Conservation (phyloP, 768 basidiomycete genomes). For the Podaxis sp. region DNA sequence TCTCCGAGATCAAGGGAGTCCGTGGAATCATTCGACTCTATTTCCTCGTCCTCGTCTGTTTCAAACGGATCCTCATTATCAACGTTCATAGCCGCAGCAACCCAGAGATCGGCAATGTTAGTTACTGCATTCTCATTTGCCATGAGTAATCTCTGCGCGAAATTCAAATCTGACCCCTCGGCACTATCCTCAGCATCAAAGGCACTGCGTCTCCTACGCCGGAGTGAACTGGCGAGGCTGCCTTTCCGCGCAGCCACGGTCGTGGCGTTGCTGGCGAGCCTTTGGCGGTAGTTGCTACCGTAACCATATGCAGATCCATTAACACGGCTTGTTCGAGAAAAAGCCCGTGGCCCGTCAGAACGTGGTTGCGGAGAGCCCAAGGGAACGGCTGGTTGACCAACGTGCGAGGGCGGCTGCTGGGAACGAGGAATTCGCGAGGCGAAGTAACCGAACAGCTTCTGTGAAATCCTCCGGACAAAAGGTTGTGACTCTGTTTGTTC, state of each 20-base stretch:
- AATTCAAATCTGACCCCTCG: conserved; percentile 62
- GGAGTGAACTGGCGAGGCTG: conserved; percentile 53
- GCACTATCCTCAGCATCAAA: conserved; percentile 38
- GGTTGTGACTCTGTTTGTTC: conserved; percentile 40
- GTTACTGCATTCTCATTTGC: conserved; percentile 96
- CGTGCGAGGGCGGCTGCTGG: conserved; percentile 25
- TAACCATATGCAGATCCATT: conserved; percentile 86
- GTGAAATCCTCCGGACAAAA: conserved; percentile 48
- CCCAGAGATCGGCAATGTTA: conserved; percentile 95
- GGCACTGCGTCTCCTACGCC: conserved; percentile 51
- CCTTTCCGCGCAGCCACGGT: conserved; percentile 44
- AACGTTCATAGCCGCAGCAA: conserved; percentile 93
- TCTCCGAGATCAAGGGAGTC: conserved; percentile 32
- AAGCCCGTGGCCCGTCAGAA: conserved; percentile 44
- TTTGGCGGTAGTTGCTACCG: conserved; percentile 50
- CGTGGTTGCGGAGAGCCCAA: conserved; percentile 38
- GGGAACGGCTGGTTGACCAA: conserved; percentile 43
- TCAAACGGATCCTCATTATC: conserved; percentile 86
- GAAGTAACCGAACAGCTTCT: conserved; percentile 60
- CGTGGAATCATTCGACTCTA: conserved; percentile 27
- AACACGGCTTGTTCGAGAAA: conserved; percentile 55
- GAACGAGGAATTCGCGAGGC: conserved; percentile 47
- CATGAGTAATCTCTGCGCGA: conserved; percentile 84
- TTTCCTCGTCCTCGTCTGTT: conserved; percentile 37
- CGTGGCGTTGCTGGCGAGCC: conserved; percentile 49